Percentiles rank a stretch among this genome's conserved stretches.
These are phyloP conservation scores for Selaginella moellendorffii DNA, from an alignment of 75 land plant species.

Conservation along the genomic window DNA sequence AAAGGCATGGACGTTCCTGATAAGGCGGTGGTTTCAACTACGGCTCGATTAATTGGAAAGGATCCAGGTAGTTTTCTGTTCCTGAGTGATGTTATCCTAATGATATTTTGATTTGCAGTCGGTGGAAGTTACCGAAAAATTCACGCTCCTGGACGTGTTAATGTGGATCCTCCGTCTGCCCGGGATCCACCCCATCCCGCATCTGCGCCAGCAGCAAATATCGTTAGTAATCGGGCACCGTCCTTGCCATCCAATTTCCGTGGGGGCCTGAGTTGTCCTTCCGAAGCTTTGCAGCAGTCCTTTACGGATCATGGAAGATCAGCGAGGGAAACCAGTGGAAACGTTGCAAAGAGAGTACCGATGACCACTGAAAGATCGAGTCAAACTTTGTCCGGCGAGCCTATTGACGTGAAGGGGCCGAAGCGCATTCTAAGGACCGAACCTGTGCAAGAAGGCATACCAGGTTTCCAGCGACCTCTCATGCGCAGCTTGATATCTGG, in stretches of 20 bases:
- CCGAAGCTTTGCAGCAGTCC: not conserved
- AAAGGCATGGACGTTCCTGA: constrained; percentile 61
- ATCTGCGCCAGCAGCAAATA: constrained; percentile 54
- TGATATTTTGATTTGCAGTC: constrained; percentile 13
- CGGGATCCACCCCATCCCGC: constrained; percentile 91
- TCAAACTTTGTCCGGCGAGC: not conserved
- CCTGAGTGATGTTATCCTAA: not conserved
- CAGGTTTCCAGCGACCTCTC: constrained; percentile 89
- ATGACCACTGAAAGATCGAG: not conserved
- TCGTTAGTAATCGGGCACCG: constrained; percentile 11
- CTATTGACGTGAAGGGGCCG: not conserved
- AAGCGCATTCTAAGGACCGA: not conserved
- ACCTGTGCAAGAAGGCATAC: constrained; percentile 18
- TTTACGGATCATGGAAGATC: not conserved
- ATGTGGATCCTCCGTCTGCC: constrained; percentile 91
- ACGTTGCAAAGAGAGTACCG: not conserved
- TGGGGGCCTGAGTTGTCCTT: constrained; percentile 11
- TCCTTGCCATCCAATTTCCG: not conserved
- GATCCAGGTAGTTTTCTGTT: constrained; percentile 45
- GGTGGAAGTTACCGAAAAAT: constrained; percentile 33
- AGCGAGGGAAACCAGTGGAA: constrained; percentile 28
- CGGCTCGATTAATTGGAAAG: constrained; percentile 38
- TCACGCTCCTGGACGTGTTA: constrained; percentile 41
- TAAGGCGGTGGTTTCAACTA: constrained; percentile 26
- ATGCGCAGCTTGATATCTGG: constrained; percentile 44